phyloP scores from a whole-genome alignment of 805 yeast species.

The Yarrowia sp. region DNA sequence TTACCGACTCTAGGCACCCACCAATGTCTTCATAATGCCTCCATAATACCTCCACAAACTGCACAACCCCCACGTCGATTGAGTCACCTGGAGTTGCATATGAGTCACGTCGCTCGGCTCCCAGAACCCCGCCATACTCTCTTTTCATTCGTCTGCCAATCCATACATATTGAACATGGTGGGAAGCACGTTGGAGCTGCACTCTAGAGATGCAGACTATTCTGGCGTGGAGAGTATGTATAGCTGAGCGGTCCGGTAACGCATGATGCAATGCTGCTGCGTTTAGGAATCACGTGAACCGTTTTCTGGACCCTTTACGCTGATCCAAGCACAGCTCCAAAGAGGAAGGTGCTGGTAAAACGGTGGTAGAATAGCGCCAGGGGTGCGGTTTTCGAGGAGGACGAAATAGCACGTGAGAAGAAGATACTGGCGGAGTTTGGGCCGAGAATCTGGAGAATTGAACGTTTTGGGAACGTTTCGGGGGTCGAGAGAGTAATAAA shows the following conservation, averaged over 20 bases:
- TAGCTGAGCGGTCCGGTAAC: too few relatives aligned
- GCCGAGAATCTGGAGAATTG: not conserved
- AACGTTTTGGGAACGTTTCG: not conserved
- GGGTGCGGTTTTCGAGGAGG: not conserved
- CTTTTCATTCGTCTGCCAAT: not conserved
- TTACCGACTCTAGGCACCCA: not conserved
- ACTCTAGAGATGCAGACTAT: not conserved
- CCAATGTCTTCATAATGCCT: too few relatives aligned
- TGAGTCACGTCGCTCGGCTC: not conserved
- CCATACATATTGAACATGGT: not conserved
- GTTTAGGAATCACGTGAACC: slow-evolving; percentile 3
- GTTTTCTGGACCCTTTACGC: not conserved
- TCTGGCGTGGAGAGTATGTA: not conserved
- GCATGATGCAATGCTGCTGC: not conserved
- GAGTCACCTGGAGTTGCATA: not conserved
- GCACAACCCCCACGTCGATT: not conserved
- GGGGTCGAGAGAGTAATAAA: too few relatives aligned
- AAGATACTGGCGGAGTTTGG: not conserved
- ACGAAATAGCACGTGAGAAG: not conserved
- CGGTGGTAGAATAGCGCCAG: not conserved
- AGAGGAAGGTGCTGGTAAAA: not conserved
- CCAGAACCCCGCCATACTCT: not conserved
- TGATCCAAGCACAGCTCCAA: not conserved
- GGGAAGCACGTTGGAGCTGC: not conserved
- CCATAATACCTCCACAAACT: not conserved